phyloP scores from a whole-genome alignment of 2,329 filamentous ascomycete species.

The Paraphaeosphaeria sporulosa region DNA sequence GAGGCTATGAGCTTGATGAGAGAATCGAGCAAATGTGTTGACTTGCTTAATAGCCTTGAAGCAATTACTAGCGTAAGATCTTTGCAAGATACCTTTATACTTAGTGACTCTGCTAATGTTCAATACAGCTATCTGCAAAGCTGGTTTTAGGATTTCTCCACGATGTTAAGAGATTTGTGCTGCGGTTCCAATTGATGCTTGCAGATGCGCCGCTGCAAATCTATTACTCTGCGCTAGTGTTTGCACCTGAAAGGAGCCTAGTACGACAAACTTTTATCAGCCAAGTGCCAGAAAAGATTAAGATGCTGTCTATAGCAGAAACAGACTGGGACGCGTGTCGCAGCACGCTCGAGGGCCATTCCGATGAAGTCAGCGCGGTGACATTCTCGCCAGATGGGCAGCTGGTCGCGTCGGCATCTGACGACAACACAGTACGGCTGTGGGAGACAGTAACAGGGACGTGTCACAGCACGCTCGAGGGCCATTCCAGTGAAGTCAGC shows the following conservation, averaged over 20 bases:
- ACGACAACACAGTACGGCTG: too few species aligned
- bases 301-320: conserved; percentile 17
- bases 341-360: too few species aligned
- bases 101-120: conserved; percentile 18
- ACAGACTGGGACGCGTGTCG: conserved; percentile 18
- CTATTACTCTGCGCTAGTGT: conserved; percentile 49
- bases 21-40: conserved; percentile 12
- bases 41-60: conserved; percentile 23
- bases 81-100: conserved; percentile 11
- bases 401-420: too few species aligned
- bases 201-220: conserved; percentile 45
- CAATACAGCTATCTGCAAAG: conserved; percentile 18
- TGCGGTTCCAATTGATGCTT: conserved; percentile 31
- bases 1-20: conserved; percentile 51
- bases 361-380: too few species aligned
- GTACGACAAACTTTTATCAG: conserved; percentile 19
- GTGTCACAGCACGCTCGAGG: too few species aligned
- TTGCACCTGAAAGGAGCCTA: conserved; percentile 37
- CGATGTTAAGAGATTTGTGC: conserved; percentile 46
- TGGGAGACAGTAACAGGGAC: too few species aligned
- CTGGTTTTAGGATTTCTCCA: conserved; percentile 27
- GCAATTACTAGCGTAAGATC: conserved; percentile 21
- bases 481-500: too few species aligned
- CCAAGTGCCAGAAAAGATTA: conserved; percentile 10
- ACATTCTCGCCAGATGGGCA: too few species aligned